These are phyloP conservation scores for Eimeria falciformis DNA, from an alignment of 169 alveolate species.

Conservation along the genomic window DNA sequence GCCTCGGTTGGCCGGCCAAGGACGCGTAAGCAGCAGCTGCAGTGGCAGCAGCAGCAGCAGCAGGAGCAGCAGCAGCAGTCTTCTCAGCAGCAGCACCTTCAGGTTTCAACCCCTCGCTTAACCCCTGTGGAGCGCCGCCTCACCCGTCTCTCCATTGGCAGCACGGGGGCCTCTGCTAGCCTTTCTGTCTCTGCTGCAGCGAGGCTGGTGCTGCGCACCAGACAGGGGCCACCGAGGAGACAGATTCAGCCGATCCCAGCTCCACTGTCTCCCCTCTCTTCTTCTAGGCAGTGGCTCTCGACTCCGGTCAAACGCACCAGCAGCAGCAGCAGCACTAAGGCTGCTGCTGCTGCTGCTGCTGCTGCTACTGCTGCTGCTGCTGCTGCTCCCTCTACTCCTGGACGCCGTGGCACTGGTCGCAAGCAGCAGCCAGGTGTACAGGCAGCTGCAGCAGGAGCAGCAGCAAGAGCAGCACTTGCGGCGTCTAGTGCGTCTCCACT, in stretches of 20 bases:
- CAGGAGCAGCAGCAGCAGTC: conserved; percentile 36
- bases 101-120: background rate
- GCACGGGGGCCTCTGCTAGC: background rate
- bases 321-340: background rate
- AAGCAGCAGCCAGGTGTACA: conserved; percentile 17
- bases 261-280: no score
- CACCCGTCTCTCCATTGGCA: background rate
- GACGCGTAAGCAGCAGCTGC: conserved; percentile 17
- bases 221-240: background rate
- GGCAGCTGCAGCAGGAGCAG: conserved; percentile 24
- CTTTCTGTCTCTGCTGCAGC: background rate
- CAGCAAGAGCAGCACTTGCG: conserved; percentile 12
- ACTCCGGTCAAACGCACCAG: conserved; percentile 8
- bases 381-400: background rate
- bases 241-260: background rate
- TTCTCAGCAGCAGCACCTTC: background rate
- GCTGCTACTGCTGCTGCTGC: conserved; percentile 4
- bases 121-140: conserved; percentile 49
- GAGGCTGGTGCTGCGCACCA: background rate
- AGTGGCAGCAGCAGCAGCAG: conserved; percentile 32
- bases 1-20: conserved; percentile 7
- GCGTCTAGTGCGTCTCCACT: background rate
- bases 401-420: background rate
- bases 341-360: background rate
- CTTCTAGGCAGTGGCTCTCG: background rate